Base-by-base conservation (phyloP, 176 grass and related monocot species). In the Oryza longistaminata region DNA sequence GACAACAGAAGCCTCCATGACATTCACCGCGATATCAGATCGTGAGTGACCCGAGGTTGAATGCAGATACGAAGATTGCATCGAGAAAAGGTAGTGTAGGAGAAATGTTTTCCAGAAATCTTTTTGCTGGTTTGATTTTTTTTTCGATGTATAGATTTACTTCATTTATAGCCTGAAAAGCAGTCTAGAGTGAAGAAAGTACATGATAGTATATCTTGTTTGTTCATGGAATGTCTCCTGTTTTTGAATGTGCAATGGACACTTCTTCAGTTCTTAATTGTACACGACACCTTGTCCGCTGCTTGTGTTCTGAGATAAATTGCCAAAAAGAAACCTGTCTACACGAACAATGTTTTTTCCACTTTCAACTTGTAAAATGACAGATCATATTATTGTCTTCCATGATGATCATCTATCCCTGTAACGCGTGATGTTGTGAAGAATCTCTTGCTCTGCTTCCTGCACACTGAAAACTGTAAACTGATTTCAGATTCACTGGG, bases 1-100 rank as follows among this genome's bases (percentile, higher is more conserved):
- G 19, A 87, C 74, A 12, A 90, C 93, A 19, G 85, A 75, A 52
- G 80, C 83, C 42, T 97, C 95, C 71, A 75, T 93, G 67, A 84
- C 80, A 73, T 94, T 76, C 73, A 91, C 88, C 19, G 46, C 53
- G 43, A 53, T 85, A 82, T 86, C 71, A 4, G 92, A 88, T 62
- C 76, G 75, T 44, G 81, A 90, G 9, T 91, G 60, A 82, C n/a
- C 31, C 16, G 58, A 70, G 25, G 69, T 49, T 67, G 77, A 4
- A 50, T 82, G 39, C 61, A 44, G 4, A 70, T 83, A 67, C 2
- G 26, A 48, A 82, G 64, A 78, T 6, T 74, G 52, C 62, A 27
- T 74, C 11, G 39, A 83, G 0, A 68, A 69, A 61, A 5, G 37
- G 25, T 84, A 87, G 80, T 40, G 14, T 80, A 87, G 80, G 39